These are phyloP conservation scores for Neurospora africana DNA, from an alignment of 495 filamentous ascomycete species.

Conservation along the genomic window DNA sequence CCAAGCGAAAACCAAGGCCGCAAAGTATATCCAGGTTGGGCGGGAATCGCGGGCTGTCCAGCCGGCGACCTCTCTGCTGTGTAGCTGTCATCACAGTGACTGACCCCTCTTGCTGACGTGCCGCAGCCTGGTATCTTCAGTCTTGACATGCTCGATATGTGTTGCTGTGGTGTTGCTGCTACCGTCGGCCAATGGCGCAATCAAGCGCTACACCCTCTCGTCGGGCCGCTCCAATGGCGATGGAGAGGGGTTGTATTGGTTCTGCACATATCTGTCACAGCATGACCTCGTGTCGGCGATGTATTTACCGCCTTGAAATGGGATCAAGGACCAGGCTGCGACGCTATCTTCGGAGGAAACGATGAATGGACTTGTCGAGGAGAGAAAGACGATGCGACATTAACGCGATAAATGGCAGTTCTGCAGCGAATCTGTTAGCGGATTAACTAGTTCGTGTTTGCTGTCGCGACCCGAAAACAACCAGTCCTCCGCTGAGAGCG, in stretches of 20 bases:
- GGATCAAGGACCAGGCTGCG: neutral
- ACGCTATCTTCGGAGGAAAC: neutral
- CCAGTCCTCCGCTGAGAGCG: neutral
- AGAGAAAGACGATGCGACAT: accelerated
- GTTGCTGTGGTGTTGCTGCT: neutral
- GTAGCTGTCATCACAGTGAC: neutral
- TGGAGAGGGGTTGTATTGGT: neutral
- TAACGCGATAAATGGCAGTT: accelerated
- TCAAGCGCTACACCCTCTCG: neutral
- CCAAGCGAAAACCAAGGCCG: neutral
- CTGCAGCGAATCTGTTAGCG: neutral
- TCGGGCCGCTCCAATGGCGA: neutral
- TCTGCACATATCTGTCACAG: neutral
- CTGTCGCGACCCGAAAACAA: neutral
- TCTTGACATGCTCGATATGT: neutral
- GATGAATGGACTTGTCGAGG: neutral
- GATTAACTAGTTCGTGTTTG: neutral
- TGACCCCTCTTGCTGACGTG: neutral
- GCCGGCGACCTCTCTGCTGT: neutral
- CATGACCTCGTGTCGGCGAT: neutral
- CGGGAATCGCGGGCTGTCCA: neutral
- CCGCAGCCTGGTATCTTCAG: neutral
- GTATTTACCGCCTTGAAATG: neutral
- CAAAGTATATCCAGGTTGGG: neutral
- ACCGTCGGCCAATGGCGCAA: neutral